These are phyloP conservation scores for Clonostachys solani DNA, from an alignment of 2,329 filamentous ascomycete genomes.

Conservation along the genomic window DNA sequence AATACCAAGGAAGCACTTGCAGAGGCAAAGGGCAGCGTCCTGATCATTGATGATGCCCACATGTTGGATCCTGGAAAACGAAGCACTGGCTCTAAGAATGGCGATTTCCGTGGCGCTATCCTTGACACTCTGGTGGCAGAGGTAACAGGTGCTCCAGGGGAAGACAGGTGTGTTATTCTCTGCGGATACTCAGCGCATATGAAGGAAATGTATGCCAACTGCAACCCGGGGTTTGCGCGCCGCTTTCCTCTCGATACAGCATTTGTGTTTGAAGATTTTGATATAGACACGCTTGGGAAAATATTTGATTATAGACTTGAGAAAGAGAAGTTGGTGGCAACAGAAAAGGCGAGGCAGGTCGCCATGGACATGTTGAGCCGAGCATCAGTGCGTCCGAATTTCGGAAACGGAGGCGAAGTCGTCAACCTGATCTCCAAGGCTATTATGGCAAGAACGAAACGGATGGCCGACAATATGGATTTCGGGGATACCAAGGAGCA, in stretches of 20 bases:
- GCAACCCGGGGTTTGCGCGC: conserved; percentile 54
- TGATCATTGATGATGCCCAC: conserved; percentile 64
- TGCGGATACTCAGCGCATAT: conserved; percentile 58
- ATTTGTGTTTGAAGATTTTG: conserved; percentile 58
- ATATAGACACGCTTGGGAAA: conserved; percentile 37
- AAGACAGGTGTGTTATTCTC: conserved; percentile 59
- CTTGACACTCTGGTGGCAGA: conserved; percentile 60
- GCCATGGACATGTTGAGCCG: conserved; percentile 24
- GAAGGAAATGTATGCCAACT: conserved; percentile 55
- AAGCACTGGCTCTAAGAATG: conserved; percentile 7
- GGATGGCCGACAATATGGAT: conserved; percentile 33
- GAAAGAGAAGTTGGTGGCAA: conserved; percentile 36
- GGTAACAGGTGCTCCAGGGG: conserved; percentile 53
- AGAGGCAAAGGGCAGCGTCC: conserved; percentile 52
- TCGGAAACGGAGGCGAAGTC: conserved; percentile 5
- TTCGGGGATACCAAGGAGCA: conserved; percentile 39
- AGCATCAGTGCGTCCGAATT: conserved; percentile 25
- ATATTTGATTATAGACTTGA: conserved; percentile 48
- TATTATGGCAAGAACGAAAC: conserved; percentile 1
- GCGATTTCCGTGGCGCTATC: conserved; percentile 44
- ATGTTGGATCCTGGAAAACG: conserved; percentile 17
- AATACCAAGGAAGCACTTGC: conserved; percentile 54
- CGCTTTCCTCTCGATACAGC: conserved; percentile 52
- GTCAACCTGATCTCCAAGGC: conserved; percentile 34
- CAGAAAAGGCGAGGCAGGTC: conserved; percentile 33